Evolutionary conservation across 148 eudicot genomes (phyloP).

Genomic region (Camellia japonica): DNA sequence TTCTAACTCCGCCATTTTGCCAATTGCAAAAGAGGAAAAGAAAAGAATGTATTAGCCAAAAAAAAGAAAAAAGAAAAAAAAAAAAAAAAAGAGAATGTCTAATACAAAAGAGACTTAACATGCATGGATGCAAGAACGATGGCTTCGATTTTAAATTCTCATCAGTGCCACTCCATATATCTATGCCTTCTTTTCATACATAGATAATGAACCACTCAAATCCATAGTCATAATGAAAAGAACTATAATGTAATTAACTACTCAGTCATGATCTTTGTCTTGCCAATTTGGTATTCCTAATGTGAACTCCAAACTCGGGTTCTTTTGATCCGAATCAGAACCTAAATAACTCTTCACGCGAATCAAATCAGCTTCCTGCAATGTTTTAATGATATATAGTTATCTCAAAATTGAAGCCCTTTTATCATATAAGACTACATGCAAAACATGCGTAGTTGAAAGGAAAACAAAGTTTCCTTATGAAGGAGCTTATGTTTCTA

Average conservation of each 20-base stretch:
- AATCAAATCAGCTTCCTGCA: slow-evolving; percentile 23
- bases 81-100: background rate
- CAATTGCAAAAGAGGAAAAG: too few relatives aligned
- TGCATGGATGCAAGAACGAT: background rate
- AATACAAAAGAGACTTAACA: background rate
- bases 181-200: background rate
- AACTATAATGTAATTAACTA: background rate
- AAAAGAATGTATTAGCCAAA: too few relatives aligned
- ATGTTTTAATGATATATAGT: too few relatives aligned
- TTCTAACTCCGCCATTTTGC: too few relatives aligned
- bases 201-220: background rate
- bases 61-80: too few relatives aligned
- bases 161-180: background rate
- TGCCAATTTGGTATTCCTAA: slow-evolving; percentile 34
- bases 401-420: too few relatives aligned
- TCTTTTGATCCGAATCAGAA: slow-evolving; percentile 18
- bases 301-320: slow-evolving; percentile 31
- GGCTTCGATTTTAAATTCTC: background rate
- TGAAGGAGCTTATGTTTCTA: too few relatives aligned
- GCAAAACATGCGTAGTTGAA: too few relatives aligned
- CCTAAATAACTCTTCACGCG: slow-evolving; percentile 19
- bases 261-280: slow-evolving; percentile 14
- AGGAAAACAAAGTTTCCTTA: too few relatives aligned
- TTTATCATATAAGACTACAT: too few relatives aligned
- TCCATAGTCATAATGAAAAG: background rate